A percentile compares a stretch with the other conserved stretches of the same genome.
Evolutionary conservation across 805 yeast species (phyloP).

Genomic region (Hanseniaspora lindneri): DNA sequence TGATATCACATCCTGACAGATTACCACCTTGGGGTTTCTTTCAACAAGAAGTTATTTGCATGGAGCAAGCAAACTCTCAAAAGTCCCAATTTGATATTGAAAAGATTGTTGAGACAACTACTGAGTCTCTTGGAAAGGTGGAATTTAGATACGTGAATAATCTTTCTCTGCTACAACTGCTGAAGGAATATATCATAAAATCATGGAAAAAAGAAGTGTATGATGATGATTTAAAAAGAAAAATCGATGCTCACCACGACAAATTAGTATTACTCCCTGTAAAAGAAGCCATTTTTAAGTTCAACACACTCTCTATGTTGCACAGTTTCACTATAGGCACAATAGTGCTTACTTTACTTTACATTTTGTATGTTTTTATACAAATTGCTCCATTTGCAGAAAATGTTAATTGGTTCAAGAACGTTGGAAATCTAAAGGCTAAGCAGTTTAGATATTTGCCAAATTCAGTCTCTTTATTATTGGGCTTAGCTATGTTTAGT

Average conservation of each 20-base stretch:
- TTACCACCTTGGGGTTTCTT: slow-evolving; percentile 77
- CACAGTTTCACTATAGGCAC: slow-evolving; percentile 15
- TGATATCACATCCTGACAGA: slow-evolving; percentile 59
- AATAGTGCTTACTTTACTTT: background rate
- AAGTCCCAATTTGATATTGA: slow-evolving; percentile 71
- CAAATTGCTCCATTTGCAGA: background rate
- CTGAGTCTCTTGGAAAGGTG: slow-evolving; percentile 20
- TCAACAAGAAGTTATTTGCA: slow-evolving; percentile 83
- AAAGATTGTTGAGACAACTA: slow-evolving; percentile 33
- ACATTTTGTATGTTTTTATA: background rate
- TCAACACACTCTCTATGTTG: slow-evolving; percentile 16
- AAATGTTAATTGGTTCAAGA: background rate
- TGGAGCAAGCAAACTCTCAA: slow-evolving; percentile 55
- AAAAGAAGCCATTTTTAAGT: slow-evolving; percentile 7
- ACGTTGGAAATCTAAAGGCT: background rate
- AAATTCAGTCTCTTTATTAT: background rate
- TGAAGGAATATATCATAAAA: slow-evolving; percentile 19
- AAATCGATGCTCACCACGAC: background rate
- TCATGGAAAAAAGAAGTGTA: slow-evolving; percentile 16
- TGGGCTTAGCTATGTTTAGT: background rate
- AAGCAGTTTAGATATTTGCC: background rate
- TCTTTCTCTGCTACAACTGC: slow-evolving; percentile 19
- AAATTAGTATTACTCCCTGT: background rate
- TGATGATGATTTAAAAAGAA: slow-evolving; percentile 9
- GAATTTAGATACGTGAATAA: slow-evolving; percentile 21